Conservation (phyloP, 139 green algal genomes). For the Coccomyxa sp. region DNA sequence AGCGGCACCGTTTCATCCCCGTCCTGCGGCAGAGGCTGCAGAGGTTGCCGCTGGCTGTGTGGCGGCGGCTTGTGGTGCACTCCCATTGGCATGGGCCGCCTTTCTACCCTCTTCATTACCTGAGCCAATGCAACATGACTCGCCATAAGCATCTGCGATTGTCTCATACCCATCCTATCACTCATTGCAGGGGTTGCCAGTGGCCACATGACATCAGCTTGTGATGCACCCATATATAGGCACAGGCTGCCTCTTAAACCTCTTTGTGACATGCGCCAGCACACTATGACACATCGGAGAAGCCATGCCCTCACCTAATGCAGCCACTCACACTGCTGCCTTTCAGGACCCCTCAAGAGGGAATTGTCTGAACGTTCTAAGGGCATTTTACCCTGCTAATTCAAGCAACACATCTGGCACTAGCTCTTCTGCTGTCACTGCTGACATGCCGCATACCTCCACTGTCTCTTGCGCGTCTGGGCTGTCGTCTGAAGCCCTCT, state of each 20-base stretch:
- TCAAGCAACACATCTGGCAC: background rate
- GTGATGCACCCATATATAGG: background rate
- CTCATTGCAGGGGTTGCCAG: background rate
- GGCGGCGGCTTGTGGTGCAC: background rate
- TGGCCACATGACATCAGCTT: background rate
- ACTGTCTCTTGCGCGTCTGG: background rate
- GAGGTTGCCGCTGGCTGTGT: conserved; percentile 6
- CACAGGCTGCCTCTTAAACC: too few relatives aligned
- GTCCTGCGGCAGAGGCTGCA: conserved; percentile 1
- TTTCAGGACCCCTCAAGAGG: too few relatives aligned
- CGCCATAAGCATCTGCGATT: background rate
- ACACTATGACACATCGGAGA: too few relatives aligned
- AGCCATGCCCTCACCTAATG: too few relatives aligned
- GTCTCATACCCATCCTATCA: background rate
- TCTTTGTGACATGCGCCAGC: too few relatives aligned
- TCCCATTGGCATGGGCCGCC: too few relatives aligned
- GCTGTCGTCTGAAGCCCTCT: background rate
- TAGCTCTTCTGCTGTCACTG: background rate
- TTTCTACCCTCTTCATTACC: background rate
- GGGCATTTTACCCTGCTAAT: background rate
- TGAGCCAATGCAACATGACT: background rate
- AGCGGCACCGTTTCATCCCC: conserved; percentile 33
- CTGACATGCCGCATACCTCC: background rate
- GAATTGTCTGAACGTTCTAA: too few relatives aligned
- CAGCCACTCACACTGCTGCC: too few relatives aligned